These are phyloP conservation scores for Gossypium davidsonii DNA, from an alignment of 441 rosid species.

Conservation along the genomic window DNA sequence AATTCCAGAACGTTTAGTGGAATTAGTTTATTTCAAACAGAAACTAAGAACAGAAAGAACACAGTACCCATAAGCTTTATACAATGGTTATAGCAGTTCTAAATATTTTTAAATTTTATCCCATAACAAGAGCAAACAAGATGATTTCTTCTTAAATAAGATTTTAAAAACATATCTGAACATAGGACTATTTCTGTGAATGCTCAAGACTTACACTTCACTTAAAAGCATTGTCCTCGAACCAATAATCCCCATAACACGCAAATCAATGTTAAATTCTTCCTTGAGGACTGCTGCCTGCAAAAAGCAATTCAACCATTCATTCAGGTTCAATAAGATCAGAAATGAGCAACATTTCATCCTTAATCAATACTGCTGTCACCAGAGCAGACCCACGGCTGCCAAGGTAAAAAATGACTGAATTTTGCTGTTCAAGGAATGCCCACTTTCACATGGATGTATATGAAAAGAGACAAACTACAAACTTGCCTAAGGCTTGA, in stretches of 20 bases:
- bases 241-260: constrained; percentile 86
- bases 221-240: constrained; percentile 71
- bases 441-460: neutral
- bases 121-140: constrained; percentile 8
- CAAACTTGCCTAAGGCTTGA: neutral
- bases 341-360: neutral
- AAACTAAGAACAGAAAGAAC: neutral
- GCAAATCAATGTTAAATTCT: constrained; percentile 85
- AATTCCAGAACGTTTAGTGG: neutral
- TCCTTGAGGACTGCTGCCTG: constrained; percentile 86
- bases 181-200: neutral
- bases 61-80: neutral
- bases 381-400: neutral
- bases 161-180: neutral
- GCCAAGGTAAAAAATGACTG: neutral
- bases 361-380: neutral
- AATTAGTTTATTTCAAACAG: neutral
- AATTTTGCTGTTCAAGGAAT: neutral
- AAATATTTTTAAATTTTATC: neutral
- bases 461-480: neutral
- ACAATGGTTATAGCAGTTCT: neutral
- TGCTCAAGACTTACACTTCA: constrained; percentile 58
- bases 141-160: neutral
- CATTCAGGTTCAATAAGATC: neutral
- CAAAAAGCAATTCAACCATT: constrained; percentile 11